phyloP scores from a whole-genome alignment of 1,139 yeast genomes.

The Debaryomycetaceae sp. region DNA sequence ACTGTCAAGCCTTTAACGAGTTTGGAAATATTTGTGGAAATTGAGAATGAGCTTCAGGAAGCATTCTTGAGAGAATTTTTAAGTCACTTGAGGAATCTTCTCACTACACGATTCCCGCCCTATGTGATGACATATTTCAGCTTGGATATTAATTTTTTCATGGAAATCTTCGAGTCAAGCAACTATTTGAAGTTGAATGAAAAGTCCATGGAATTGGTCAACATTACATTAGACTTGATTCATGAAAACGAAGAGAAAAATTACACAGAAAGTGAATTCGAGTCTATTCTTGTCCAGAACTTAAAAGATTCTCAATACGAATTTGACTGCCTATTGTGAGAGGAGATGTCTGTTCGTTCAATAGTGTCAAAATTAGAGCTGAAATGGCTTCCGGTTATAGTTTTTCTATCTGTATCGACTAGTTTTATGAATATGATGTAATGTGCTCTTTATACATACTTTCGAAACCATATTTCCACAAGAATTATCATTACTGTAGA shows the following conservation, averaged over 20 bases:
- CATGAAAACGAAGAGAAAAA: slow-evolving; percentile 22
- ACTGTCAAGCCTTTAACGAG: slow-evolving; percentile 44
- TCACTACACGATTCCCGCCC: slow-evolving; percentile 14
- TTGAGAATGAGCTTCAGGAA: slow-evolving; percentile 40
- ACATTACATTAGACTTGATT: slow-evolving; percentile 31
- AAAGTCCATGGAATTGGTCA: slow-evolving; percentile 32
- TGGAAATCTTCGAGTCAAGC: slow-evolving; percentile 40
- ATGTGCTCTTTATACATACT: no score
- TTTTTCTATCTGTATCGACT: no score
- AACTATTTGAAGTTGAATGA: slow-evolving; percentile 35
- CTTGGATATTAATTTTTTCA: slow-evolving; percentile 38
- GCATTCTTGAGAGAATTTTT: slow-evolving; percentile 33
- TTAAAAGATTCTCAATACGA: slow-evolving; percentile 33
- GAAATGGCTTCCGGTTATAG: no score
- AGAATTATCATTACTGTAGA: no score
- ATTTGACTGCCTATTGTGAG: slow-evolving; percentile 19
- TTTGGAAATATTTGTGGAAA: slow-evolving; percentile 31
- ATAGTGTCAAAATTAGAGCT: no score
- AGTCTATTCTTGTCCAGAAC: slow-evolving; percentile 25
- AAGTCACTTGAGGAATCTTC: slow-evolving; percentile 27
- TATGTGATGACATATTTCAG: slow-evolving; percentile 24
- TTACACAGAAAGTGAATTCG: slow-evolving; percentile 25
- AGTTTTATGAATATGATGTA: no score
- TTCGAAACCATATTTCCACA: no score
- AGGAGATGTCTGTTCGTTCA: not conserved